Evolutionary conservation across 352 stramenopile species (phyloP), one percentile per base, ranked within the genome.

Genomic region (Pythium pyrilobum): DNA sequence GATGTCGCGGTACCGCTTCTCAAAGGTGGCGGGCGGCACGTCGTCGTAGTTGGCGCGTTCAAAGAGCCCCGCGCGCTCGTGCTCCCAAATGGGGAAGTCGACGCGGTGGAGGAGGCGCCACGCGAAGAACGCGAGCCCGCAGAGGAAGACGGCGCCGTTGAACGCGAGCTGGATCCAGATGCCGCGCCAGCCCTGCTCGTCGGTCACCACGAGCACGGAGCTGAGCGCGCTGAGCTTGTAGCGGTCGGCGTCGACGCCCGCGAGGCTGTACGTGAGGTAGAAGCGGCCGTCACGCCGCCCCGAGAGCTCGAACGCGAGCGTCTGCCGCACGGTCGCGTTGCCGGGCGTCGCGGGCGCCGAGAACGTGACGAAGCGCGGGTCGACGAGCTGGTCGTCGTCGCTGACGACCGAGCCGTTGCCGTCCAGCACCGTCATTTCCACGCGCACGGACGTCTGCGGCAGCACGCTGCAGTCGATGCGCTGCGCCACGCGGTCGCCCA

Each of bases 1-100:
- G 24, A 90, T 67, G 33, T 81, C 66, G 1, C 65, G 43, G 56
- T 89, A 87, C 33, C 73, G 77, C 39, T 61, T 56, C 12, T 55
- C 54, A 34, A 87, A 89, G 16, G 47, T 51, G 8, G 62, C 38
- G 11, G 56, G 48, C 7, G 72, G 58, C 0, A 88, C 54, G 25
- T 79, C 64, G 36, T 89, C 81, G 43, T 79, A 88, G 66, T 92
- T 90, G 40, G 69, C 70, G 28, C 77, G 81, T 49, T 90, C 72
- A 63, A 92, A 92, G 12, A 92, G 71, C 13, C 64, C 65, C 23
- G 68, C 70, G 1, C 74, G 71, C 32, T 85, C 71, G 2, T 67
- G 68, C n/a, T 74, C 59, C 75, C 77, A 92, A 34, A 89, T 73
- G 2, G 79, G 79, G 32, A 89, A 60, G 21, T 75, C 52, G 5